phyloP scores from a whole-genome alignment of 1,139 yeast species.

The Yamadazyma blattariae region DNA sequence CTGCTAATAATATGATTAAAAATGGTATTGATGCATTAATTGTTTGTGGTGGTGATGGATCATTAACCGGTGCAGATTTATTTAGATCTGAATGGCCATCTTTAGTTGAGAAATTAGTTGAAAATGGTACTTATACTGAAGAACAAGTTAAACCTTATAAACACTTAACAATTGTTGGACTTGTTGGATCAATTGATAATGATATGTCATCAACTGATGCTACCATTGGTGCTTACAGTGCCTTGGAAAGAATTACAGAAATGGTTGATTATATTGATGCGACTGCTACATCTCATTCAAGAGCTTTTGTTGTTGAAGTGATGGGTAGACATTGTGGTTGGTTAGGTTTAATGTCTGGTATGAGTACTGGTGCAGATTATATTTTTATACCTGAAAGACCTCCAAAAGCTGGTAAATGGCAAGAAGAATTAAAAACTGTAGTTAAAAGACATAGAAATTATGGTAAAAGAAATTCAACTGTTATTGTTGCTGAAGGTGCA shows the following conservation, averaged over 20 bases:
- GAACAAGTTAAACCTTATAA: slow-evolving; percentile 51
- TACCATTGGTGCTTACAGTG: slow-evolving; percentile 78
- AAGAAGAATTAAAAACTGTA: slow-evolving; percentile 61
- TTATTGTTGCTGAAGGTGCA: slow-evolving; percentile 85
- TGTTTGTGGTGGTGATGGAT: slow-evolving; percentile 87
- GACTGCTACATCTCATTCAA: slow-evolving; percentile 77
- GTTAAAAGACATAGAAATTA: slow-evolving; percentile 63
- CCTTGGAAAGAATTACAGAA: slow-evolving; percentile 72
- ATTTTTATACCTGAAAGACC: slow-evolving; percentile 82
- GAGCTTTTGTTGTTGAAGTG: slow-evolving; percentile 85
- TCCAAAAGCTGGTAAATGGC: slow-evolving; percentile 58
- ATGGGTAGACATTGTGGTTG: slow-evolving; percentile 92
- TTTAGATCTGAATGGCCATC: slow-evolving; percentile 82
- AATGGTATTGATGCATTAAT: slow-evolving; percentile 77
- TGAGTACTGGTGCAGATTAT: slow-evolving; percentile 78
- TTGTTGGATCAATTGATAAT: slow-evolving; percentile 80
- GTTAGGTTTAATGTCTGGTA: slow-evolving; percentile 82
- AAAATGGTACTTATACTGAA: slow-evolving; percentile 45
- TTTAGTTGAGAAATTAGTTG: slow-evolving; percentile 58
- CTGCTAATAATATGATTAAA: slow-evolving; percentile 64
- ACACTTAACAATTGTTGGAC: slow-evolving; percentile 69
- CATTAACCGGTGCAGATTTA: slow-evolving; percentile 78
- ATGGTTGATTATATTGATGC: slow-evolving; percentile 83
- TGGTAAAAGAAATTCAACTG: slow-evolving; percentile 78
- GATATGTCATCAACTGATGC: slow-evolving; percentile 84